These are phyloP conservation scores for Salix viminalis DNA, from an alignment of 345 rosid species.

Conservation along the genomic window DNA sequence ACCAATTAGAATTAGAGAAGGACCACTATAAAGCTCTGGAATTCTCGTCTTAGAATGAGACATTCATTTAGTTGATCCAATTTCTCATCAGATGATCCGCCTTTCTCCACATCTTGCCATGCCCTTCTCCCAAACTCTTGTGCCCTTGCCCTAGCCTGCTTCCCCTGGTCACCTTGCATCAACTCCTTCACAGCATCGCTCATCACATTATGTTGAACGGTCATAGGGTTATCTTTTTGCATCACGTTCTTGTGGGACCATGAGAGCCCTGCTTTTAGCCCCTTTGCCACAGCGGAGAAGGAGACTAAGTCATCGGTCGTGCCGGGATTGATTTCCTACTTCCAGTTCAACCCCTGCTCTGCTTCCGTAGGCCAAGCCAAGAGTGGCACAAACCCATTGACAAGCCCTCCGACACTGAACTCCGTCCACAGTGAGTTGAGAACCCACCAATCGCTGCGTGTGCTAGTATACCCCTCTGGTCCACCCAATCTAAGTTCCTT, in stretches of 20 bases:
- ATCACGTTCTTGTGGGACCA: neutral
- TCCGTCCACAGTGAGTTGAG: constrained; percentile 22
- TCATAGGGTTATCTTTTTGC: neutral
- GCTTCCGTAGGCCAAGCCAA: constrained; percentile 24
- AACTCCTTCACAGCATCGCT: constrained; percentile 17
- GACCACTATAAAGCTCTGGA: no score
- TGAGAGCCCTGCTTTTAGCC: constrained; percentile 8
- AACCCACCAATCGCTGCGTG: constrained; percentile 9
- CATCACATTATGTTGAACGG: constrained; percentile 1
- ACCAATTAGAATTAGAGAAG: no score
- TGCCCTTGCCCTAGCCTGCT: constrained; percentile 23
- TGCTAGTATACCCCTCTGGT: constrained; percentile 2
- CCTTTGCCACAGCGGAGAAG: neutral
- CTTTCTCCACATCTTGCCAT: constrained; percentile 13
- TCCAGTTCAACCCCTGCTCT: constrained; percentile 20
- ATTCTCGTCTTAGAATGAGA: neutral
- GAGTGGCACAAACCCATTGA: constrained; percentile 20
- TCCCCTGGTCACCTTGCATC: constrained; percentile 26
- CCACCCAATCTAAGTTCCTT: constrained; percentile 10
- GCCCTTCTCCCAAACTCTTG: constrained; percentile 13
- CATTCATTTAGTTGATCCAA: constrained; percentile 18
- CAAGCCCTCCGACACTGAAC: constrained; percentile 27
- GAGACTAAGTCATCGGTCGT: no score
- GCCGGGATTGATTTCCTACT: no score
- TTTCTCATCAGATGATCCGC: constrained; percentile 21